These are phyloP conservation scores for Aspergillus coremiiformis DNA, from an alignment of 495 filamentous ascomycete species.

Conservation along the genomic window DNA sequence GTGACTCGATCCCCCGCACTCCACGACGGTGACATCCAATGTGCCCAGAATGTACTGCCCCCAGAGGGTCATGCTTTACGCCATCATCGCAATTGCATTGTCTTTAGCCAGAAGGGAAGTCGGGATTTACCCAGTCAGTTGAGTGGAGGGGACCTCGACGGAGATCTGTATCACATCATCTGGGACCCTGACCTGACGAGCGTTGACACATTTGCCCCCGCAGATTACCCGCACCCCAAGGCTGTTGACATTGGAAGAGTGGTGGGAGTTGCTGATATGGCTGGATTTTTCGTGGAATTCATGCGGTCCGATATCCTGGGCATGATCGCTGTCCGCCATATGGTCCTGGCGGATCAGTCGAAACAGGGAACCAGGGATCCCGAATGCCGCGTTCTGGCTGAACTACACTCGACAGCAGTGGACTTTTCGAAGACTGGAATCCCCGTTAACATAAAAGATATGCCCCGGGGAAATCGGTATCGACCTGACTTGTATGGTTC, in stretches of 20 bases:
- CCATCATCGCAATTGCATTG: conserved; percentile 61
- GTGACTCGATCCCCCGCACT: conserved; percentile 69
- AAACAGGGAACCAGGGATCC: conserved; percentile 46
- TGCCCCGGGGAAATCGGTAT: conserved; percentile 33
- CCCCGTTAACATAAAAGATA: conserved; percentile 42
- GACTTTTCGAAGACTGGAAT: conserved; percentile 79
- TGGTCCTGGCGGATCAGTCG: conserved; percentile 58
- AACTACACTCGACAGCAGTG: conserved; percentile 68
- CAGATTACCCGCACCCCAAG: conserved; percentile 55
- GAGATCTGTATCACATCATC: conserved; percentile 70
- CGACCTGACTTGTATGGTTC: conserved; percentile 48
- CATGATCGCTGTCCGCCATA: conserved; percentile 59
- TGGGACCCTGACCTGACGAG: conserved; percentile 49
- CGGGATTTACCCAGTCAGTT: conserved; percentile 71
- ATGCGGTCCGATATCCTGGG: conserved; percentile 72
- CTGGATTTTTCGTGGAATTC: conserved; percentile 69
- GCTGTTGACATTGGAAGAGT: conserved; percentile 49
- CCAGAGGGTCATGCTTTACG: conserved; percentile 54
- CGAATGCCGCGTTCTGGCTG: conserved; percentile 56
- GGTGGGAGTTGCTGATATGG: conserved; percentile 56
- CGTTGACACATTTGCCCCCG: conserved; percentile 40
- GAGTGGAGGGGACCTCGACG: conserved; percentile 76
- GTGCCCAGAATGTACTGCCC: conserved; percentile 44
- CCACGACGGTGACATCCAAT: conserved; percentile 74
- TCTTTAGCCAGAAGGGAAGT: conserved; percentile 60